Percentiles rank a stretch among this genome's conserved stretches.
phyloP scores from a whole-genome alignment of 2,329 filamentous ascomycete species.

The Aspergillus brunneoviolaceus region DNA sequence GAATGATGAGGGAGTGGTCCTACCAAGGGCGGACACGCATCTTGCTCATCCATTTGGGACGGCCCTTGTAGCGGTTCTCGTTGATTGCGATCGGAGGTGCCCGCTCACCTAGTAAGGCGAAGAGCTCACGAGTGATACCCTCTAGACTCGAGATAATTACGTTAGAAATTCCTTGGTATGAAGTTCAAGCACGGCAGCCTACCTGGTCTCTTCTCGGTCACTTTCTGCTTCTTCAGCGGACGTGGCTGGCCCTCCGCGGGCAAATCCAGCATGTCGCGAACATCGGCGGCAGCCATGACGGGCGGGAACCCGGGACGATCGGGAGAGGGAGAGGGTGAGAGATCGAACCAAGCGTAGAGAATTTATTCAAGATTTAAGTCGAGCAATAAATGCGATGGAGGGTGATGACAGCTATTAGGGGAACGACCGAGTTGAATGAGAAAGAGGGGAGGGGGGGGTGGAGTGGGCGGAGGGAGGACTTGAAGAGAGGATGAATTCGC shows the following conservation, averaged over 20 bases:
- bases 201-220: constrained; percentile 59
- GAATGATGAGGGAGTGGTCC: constrained; percentile 19
- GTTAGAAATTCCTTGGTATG: background rate
- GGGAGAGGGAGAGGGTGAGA: background rate
- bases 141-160: constrained; percentile 27
- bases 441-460: background rate
- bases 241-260: constrained; percentile 60
- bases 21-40: constrained; percentile 46
- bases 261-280: constrained; percentile 85
- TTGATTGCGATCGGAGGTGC: constrained; percentile 54
- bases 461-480: constrained; percentile 8
- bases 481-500: constrained; percentile 21
- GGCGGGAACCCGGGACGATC: background rate
- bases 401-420: background rate
- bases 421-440: background rate
- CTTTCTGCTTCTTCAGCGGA: constrained; percentile 73
- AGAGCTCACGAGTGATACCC: constrained; percentile 53
- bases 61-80: constrained; percentile 54
- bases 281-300: constrained; percentile 66
- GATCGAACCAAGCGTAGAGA: background rate
- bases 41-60: constrained; percentile 49
- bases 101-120: constrained; percentile 51
- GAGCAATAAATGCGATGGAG: background rate
- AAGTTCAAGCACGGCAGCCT: constrained; percentile 22
- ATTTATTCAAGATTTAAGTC: background rate